Evolutionary conservation across 129 eudicot species (phyloP).

Genomic region (Artemisia argyi): DNA sequence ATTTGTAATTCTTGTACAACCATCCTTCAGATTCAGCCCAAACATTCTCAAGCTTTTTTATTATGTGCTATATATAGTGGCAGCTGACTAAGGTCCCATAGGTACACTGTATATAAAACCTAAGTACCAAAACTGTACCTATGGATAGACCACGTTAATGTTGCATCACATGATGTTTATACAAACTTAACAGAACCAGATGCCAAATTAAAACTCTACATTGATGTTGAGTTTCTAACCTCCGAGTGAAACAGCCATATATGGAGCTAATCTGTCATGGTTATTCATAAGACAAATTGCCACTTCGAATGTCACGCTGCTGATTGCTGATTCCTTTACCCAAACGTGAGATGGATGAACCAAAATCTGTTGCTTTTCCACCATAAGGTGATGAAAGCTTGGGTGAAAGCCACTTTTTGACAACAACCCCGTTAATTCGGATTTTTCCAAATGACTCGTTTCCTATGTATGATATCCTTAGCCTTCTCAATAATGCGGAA

Average conservation of each 20-base stretch:
- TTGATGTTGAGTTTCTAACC: neutral
- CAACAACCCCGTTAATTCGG: conserved; percentile 67
- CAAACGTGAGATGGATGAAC: conserved; percentile 49
- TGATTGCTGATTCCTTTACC: conserved; percentile 64
- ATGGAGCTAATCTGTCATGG: conserved; percentile 11
- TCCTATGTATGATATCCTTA: conserved; percentile 76
- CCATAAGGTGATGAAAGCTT: conserved; percentile 54
- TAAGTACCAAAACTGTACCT: conserved; percentile 39
- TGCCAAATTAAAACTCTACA: conserved; percentile 28
- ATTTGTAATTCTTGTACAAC: conserved; percentile 8
- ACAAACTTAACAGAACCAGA: conserved; percentile 12
- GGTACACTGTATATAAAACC: conserved; percentile 31
- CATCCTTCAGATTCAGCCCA: conserved; percentile 4
- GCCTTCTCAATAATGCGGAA: conserved; percentile 79
- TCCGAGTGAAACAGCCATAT: neutral
- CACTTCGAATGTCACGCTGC: conserved; percentile 75
- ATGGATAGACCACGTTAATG: conserved; percentile 21
- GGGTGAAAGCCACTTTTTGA: conserved; percentile 88
- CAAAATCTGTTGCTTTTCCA: conserved; percentile 43
- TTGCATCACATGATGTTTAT: conserved; percentile 18
- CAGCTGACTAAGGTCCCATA: conserved; percentile 21
- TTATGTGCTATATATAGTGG: conserved; percentile 8
- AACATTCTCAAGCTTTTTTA: conserved; percentile 5
- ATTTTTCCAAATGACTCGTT: conserved; percentile 82
- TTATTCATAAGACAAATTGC: conserved; percentile 62